Base-by-base conservation (phyloP, 2,329 filamentous ascomycete species). In the Penicillium olsonii region DNA sequence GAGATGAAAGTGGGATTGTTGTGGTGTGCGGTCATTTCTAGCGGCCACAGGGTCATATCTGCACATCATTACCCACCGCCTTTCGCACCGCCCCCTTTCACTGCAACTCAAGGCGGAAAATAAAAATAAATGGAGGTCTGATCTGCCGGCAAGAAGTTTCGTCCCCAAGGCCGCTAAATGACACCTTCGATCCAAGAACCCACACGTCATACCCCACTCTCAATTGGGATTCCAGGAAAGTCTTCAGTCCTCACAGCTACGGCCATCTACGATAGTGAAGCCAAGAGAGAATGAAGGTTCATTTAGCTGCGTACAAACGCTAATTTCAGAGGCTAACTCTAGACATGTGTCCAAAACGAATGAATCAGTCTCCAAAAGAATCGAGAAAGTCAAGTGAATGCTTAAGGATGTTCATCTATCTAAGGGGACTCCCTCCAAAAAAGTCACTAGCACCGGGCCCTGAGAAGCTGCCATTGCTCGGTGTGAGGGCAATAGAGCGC, bases 381-480 rank as follows among this genome's bases (percentile, higher is more conserved):
- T 22, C 34, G 42, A 39, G 37, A 34, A 15, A 6, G 26, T 27
- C 26, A 29, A 27, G 3, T 41, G 17, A 17, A 35, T 37, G 12
- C 12, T n/a, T 41, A 27, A 35, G n/a, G 20, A 37, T 18, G 11
- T n/a, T 35, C 18, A 27, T 53, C 49, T 62, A 73, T 57, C 69
- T 62, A 48, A 73, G 48, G 2, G 70, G 71, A 51, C 71, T 73
- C 10, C 67, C 71, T 8, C 66, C 61, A 52, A 73, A 72, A 42
- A 74, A 68, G 50, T 73, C 70, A 2, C 64, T 62, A 8, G 67
- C 48, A 17, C 66, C 68, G n/a, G 66, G 64, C 10, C 68, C 64
- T 15, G 67, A 59, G 58, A 74, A 75, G 20, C 62, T 73, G 37
- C 69, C 70, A 53, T 72, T 74, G 45, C 70, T 73, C 8, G 72